Evolutionary conservation across 129 eudicot species (phyloP).

Genomic region (Pseudognaphalium luteoalbum): DNA sequence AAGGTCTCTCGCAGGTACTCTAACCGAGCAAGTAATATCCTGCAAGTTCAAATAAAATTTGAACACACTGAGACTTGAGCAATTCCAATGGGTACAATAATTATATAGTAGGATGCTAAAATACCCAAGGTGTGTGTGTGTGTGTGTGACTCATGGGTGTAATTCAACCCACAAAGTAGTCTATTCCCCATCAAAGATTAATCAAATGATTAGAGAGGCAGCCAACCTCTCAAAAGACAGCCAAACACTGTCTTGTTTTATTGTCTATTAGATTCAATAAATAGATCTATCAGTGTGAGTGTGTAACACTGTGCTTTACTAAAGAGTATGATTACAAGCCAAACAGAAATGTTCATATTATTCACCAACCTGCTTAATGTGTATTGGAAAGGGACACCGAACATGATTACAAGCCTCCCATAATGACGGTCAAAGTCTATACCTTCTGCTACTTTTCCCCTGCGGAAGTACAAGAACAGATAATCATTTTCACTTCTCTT

Average conservation of each 20-base stretch:
- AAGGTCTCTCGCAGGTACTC: conserved; percentile 95
- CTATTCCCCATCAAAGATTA: no score
- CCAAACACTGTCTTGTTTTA: no score
- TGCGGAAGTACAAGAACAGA: conserved; percentile 28
- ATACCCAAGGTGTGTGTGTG: not conserved
- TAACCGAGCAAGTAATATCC: conserved; percentile 92
- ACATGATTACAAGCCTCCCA: conserved; percentile 97
- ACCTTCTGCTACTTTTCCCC: conserved; percentile 99
- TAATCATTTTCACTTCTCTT: conserved; percentile 3
- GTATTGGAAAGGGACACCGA: conserved; percentile 98
- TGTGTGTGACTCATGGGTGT: not conserved
- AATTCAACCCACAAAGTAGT: not conserved
- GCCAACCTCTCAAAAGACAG: no score
- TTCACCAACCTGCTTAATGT: conserved; percentile 80
- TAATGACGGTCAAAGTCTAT: conserved; percentile 98
- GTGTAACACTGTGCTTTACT: not conserved
- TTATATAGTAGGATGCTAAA: not conserved
- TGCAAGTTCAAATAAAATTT: conserved; percentile 37
- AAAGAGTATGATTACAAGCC: not conserved
- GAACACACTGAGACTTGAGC: conserved; percentile 6
- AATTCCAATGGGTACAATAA: not conserved
- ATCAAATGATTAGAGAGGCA: no score
- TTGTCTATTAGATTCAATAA: no score
- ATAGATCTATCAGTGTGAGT: no score
- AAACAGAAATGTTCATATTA: not conserved